A percentile compares a stretch with the other conserved stretches of the same genome.
Evolutionary conservation across 768 basidiomycete species (phyloP).

Genomic region (Leccinum rimulosum): DNA sequence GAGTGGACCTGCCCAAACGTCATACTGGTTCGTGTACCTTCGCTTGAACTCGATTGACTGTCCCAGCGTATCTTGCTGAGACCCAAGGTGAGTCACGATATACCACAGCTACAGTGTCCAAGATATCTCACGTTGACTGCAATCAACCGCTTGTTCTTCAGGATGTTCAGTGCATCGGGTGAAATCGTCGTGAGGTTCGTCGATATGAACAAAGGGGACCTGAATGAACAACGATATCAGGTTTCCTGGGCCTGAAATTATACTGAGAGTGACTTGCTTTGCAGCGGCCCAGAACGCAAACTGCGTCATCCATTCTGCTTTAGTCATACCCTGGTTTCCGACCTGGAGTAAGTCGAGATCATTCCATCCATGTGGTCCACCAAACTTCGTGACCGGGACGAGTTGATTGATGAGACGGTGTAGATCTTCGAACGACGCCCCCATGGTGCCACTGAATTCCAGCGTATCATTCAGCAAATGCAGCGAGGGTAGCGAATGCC

Average conservation of each 20-base stretch:
- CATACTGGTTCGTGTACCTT: constrained; percentile 11
- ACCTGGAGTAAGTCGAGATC: constrained; percentile 52
- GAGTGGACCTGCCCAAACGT: constrained; percentile 9
- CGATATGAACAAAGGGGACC: constrained; percentile 18
- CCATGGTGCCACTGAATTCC: constrained; percentile 6
- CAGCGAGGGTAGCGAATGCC: not conserved
- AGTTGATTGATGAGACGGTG: constrained; percentile 14
- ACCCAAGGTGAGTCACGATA: not conserved
- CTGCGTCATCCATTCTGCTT: constrained; percentile 7
- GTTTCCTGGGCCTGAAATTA: not conserved
- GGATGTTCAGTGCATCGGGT: constrained; percentile 1
- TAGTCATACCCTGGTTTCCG: constrained; percentile 45
- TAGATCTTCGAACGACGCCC: constrained; percentile 11
- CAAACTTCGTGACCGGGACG: constrained; percentile 19
- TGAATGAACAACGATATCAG: not conserved
- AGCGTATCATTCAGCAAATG: not conserved
- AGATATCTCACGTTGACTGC: constrained; percentile 4
- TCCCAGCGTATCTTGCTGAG: constrained; percentile 13
- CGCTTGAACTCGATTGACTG: constrained; percentile 2
- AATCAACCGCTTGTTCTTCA: constrained; percentile 7
- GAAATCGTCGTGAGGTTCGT: constrained; percentile 10
- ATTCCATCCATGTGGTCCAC: constrained; percentile 45
- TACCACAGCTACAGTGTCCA: not conserved
- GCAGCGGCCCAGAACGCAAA: constrained; percentile 14
- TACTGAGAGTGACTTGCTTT: constrained; percentile 8